Percentiles rank a stretch among this genome's conserved stretches.
Conservation (phyloP, 805 yeast species). For the Myxozyma monticola region DNA sequence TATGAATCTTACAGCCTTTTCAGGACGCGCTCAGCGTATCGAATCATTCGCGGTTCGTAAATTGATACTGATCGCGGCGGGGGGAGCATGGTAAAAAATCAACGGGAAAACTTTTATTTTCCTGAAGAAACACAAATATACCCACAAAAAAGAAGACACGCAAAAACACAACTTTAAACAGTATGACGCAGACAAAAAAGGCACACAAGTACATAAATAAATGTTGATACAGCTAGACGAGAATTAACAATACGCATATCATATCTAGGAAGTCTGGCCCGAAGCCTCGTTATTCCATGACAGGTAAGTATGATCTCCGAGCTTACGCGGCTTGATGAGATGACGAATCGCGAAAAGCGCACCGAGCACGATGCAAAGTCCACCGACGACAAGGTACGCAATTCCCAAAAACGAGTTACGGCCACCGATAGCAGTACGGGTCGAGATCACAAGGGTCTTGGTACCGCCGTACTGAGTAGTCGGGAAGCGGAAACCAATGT, state of each 20-base stretch:
- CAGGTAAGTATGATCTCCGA: conserved; percentile 76
- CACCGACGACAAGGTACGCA: conserved; percentile 82
- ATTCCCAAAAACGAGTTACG: conserved; percentile 81
- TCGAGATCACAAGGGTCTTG: conserved; percentile 76
- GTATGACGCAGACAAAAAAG: no score
- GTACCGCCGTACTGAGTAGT: conserved; percentile 84
- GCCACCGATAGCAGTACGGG: conserved; percentile 84
- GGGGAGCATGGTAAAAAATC: no score
- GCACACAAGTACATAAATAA: no score
- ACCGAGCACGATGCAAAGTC: conserved; percentile 68
- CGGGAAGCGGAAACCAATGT: conserved; percentile 72
- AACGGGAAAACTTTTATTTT: background rate
- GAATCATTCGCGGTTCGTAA: no score
- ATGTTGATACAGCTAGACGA: no score
- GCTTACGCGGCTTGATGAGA: conserved; percentile 75
- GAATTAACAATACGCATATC: no score
- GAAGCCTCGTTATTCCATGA: conserved; percentile 41
- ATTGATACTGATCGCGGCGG: no score
- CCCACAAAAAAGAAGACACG: no score
- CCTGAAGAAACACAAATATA: no score
- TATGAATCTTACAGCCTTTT: no score
- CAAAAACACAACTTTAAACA: no score
- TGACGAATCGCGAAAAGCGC: conserved; percentile 77
- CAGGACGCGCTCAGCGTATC: no score
- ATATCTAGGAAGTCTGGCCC: background rate